Conservation (phyloP, 352 stramenopile species). For the Phytopythium montanum region DNA sequence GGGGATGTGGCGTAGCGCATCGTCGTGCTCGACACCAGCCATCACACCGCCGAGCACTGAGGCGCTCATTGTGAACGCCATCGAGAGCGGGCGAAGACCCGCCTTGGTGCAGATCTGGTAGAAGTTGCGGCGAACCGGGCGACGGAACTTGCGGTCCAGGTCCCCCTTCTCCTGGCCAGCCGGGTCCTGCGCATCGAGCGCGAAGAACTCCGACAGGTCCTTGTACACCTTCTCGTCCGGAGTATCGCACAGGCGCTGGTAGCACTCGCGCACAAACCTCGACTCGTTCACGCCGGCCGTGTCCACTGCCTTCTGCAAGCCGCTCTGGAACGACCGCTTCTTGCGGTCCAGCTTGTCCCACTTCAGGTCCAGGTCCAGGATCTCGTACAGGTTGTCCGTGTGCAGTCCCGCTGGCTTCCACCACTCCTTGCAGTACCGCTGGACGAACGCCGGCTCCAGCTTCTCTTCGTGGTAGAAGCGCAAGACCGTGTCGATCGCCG, state of each 20-base stretch:
- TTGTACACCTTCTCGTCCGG: conserved; percentile 84
- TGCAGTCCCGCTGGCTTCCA: conserved; percentile 85
- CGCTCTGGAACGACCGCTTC: conserved; percentile 65
- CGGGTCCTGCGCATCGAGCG: conserved; percentile 63
- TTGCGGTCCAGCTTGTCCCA: conserved; percentile 88
- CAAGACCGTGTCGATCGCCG: conserved; percentile 84
- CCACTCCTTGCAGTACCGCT: conserved; percentile 90
- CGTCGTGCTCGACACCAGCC: conserved; percentile 65
- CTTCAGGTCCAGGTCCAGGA: conserved; percentile 83
- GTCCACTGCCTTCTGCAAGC: conserved; percentile 66
- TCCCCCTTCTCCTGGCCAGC: conserved; percentile 42
- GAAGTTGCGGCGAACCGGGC: conserved; percentile 78
- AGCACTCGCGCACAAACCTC: conserved; percentile 78
- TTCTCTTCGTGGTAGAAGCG: conserved; percentile 90
- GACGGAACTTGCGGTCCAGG: conserved; percentile 62
- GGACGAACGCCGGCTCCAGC: conserved; percentile 83
- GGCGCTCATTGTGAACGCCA: conserved; percentile 85
- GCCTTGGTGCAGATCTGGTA: conserved; percentile 89
- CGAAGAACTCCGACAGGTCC: conserved; percentile 85
- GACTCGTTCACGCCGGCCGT: conserved; percentile 69
- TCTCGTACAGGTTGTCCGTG: conserved; percentile 81
- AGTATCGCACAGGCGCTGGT: conserved; percentile 62
- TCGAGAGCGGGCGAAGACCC: conserved; percentile 60
- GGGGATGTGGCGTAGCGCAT: conserved; percentile 55
- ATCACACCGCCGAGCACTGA: conserved; percentile 79